Evolutionary conservation across 2,329 filamentous ascomycete genomes (phyloP).

Genomic region (Aureobasidium sp.): DNA sequence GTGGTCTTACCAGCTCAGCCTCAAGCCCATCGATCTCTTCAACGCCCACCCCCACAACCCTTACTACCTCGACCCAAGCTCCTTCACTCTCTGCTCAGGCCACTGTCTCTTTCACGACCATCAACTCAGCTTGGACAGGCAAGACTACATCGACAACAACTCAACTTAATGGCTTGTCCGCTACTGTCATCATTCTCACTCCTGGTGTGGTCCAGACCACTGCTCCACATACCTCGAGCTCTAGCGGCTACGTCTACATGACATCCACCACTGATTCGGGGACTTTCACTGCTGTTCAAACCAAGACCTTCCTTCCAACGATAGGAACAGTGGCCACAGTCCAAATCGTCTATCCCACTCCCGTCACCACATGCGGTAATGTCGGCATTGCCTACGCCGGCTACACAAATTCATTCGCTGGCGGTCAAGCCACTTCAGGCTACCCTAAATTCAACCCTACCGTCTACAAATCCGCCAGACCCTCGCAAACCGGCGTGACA

Average conservation of each 20-base stretch:
- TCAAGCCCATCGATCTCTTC: neutral
- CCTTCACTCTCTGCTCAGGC: neutral
- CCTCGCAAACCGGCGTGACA: slow-evolving; percentile 11
- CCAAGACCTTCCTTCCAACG: slow-evolving; percentile 13
- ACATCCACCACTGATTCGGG: slow-evolving; percentile 7
- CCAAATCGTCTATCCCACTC: slow-evolving; percentile 15
- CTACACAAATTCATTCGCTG: slow-evolving; percentile 15
- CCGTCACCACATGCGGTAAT: slow-evolving; percentile 15
- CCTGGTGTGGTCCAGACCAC: slow-evolving; percentile 9
- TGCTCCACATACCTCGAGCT: neutral
- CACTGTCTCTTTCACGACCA: slow-evolving; percentile 17
- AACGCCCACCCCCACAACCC: slow-evolving; percentile 12
- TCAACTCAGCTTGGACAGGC: slow-evolving; percentile 18
- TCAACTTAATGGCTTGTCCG: slow-evolving; percentile 10
- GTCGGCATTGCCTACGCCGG: slow-evolving; percentile 16
- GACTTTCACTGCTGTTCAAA: slow-evolving; percentile 12
- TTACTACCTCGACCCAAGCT: neutral
- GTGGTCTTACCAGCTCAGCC: neutral
- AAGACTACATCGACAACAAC: slow-evolving; percentile 10
- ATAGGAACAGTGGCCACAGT: slow-evolving; percentile 5
- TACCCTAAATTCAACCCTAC: slow-evolving; percentile 16
- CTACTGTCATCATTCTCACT: slow-evolving; percentile 15
- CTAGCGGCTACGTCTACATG: slow-evolving; percentile 1
- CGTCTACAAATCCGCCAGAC: slow-evolving; percentile 17
- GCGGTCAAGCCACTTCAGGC: slow-evolving; percentile 14